Conservation (phyloP, 192 early-diverging fungal genomes). For the Funneliformis geosporum region DNA sequence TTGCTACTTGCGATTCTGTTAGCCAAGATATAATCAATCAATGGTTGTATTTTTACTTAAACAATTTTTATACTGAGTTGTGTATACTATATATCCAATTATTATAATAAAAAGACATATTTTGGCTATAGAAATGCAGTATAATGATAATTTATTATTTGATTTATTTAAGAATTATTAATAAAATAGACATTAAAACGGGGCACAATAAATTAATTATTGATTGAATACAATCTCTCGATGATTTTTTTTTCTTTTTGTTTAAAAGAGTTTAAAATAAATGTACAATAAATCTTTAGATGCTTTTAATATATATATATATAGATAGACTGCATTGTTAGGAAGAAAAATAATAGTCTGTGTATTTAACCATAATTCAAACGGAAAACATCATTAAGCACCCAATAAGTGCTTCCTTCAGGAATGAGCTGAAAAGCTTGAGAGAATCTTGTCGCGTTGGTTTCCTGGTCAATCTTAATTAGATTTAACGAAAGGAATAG, state of each 20-base stretch:
- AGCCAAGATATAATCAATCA: not conserved
- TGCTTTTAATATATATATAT: too few species aligned
- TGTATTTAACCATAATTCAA: slow-evolving; percentile 64
- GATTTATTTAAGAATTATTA: too few species aligned
- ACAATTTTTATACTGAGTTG: not conserved
- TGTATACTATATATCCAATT: not conserved
- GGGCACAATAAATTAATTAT: not conserved
- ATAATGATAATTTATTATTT: not conserved
- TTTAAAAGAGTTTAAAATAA: not conserved
- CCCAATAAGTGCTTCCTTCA: slow-evolving; percentile 67
- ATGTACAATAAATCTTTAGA: not conserved
- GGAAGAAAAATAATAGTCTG: not conserved
- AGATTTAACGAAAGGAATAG: too few species aligned
- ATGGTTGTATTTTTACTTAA: not conserved
- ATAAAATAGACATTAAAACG: too few species aligned
- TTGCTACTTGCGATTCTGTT: not conserved
- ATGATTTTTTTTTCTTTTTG: not conserved
- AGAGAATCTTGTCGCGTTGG: slow-evolving; percentile 72
- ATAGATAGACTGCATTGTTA: not conserved
- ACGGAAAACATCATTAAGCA: slow-evolving; percentile 85
- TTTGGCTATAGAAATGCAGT: not conserved
- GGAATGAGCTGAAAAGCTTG: slow-evolving; percentile 88
- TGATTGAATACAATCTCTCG: not conserved
- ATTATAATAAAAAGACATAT: not conserved
- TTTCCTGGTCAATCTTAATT: slow-evolving; percentile 75